Base-by-base conservation (phyloP, 129 eudicot genomes). In the Logfia minima region DNA sequence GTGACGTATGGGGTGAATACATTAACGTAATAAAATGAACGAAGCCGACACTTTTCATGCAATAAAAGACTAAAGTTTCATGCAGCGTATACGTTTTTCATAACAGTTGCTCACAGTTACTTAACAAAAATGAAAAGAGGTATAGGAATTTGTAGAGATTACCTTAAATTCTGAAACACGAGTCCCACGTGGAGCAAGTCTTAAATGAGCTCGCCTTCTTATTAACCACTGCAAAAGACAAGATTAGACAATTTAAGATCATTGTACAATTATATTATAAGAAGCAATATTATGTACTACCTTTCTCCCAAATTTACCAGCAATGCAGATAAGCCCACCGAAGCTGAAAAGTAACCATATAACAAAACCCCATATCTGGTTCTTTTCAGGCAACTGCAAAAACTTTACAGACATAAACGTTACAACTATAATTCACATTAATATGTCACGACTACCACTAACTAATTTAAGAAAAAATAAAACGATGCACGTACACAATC, bases 261-360 rank as follows among this genome's bases (percentile, higher is more conserved):
- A 48, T 64, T 11, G 48, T 72, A 34, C 11, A 63, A 13, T 5
- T 16, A 63, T 21, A 72, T 19, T 51, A 79, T 60, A 71, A 66
- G 51, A 73, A 26, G 16, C 63, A 26, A 58, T 35, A 74, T 67
- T 29, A 55, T 29, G 21, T 56, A 78, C 21, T 77, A 94, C 99
- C 99, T 91, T 89, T 68, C 90, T 91, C 26, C 76, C 71, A 70
- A 85, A 87, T 73, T 82, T 81, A 87, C 87, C 89, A 74, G 89
- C 97, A 64, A 94, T 83, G 87, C 96, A 87, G 22, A 83, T 37
- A 76, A 94, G 99, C 72, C 97, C 99, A 82, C 92, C 86, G 55
- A 91, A 94, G 87, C 97, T 94, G 75, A 94, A 91, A 58, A 94
- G 89, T 75, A 94, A 84, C 99, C 99, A 94, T 77, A 89, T 90